Percentiles rank a stretch among this genome's conserved stretches.
Evolutionary conservation across 164 flowering plant genomes (phyloP).

Genomic region (Cinnamomum chago): DNA sequence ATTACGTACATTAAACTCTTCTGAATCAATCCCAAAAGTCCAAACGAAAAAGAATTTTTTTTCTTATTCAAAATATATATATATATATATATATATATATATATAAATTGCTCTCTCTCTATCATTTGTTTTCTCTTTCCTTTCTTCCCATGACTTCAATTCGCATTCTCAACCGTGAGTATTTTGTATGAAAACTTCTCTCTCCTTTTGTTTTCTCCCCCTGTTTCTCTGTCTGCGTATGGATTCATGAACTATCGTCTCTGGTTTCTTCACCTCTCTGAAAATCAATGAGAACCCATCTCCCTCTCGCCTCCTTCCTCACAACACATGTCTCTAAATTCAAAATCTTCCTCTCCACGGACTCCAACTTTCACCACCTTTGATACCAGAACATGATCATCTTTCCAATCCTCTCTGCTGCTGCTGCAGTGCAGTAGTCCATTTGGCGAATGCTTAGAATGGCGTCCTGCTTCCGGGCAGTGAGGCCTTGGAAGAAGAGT

Average conservation of each 20-base stretch:
- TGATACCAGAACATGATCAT: constrained; percentile 15
- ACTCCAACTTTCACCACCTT: constrained; percentile 43
- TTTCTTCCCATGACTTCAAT: neutral
- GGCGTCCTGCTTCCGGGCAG: constrained; percentile 44
- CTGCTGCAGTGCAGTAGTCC: neutral
- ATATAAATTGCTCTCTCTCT: neutral
- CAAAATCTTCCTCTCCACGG: constrained; percentile 57
- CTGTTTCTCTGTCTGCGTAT: neutral
- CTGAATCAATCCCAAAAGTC: neutral
- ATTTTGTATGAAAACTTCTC: constrained; percentile 6
- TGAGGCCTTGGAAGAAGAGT: constrained; percentile 39
- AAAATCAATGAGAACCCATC: constrained; percentile 35
- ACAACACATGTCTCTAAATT: constrained; percentile 54
- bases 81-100: too few species aligned
- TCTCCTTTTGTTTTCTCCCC: neutral
- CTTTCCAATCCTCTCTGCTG: constrained; percentile 9
- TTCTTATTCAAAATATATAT: too few species aligned
- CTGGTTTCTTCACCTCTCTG: constrained; percentile 6
- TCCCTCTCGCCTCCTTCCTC: constrained; percentile 10
- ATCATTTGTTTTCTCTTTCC: neutral
- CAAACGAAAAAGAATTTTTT: too few species aligned
- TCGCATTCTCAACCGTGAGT: neutral
- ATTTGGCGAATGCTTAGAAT: constrained; percentile 18
- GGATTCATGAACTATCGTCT: neutral
- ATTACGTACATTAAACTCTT: constrained; percentile 4